Evolutionary conservation across 805 yeast genomes (phyloP), one percentile per base, ranked within the genome.

Genomic region (Lipomyces anomalus): DNA sequence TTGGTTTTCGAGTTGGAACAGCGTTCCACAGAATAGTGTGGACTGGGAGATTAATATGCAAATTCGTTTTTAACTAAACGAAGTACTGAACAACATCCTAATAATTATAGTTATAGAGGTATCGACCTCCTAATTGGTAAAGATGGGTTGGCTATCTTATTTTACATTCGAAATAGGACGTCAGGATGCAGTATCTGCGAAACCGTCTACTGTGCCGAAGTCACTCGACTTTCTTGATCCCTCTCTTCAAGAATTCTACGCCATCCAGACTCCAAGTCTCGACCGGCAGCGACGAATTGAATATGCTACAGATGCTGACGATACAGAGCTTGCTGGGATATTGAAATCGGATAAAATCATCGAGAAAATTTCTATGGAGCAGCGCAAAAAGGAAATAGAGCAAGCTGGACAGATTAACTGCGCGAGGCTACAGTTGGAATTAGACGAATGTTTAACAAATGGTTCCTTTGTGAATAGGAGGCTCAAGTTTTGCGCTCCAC

Each of bases 341-440:
- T 6, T 5, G 6, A 22, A 16, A 6, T 5, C 22, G 41, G 26
- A 4, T 21, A 21, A 26, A 13, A 26, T 13, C 5, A 11, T 5
- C 4, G 37, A 26, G 21, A 16, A 11, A 7, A 13, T 22, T 4
- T 29, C 16, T 4, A 21, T 32, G 17, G 29, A 29, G 21, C 23
- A 7, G n/a, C 43, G 29, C 9, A 24, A 11, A n/a, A n/a, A 18
- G 5, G 38, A 32, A n/a, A 9, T 29, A n/a, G 18, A 39, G 20
- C 37, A 22, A 23, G 43, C 43, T 11, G 43, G 37, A 5, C 16
- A n/a, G 5, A 21, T n/a, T 17, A 39, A 39, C 37, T 39, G 43
- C 23, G 21, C 43, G 6, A 34, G 18, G 9, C 13, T 22, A 5
- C 26, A 39, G 36, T 17, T 16, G 4, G 9, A 9, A 13, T n/a